Percentiles rank a stretch among this genome's conserved stretches.
These are phyloP conservation scores for Fusarium falciforme DNA, from an alignment of 2,329 filamentous ascomycete species.

Conservation along the genomic window DNA sequence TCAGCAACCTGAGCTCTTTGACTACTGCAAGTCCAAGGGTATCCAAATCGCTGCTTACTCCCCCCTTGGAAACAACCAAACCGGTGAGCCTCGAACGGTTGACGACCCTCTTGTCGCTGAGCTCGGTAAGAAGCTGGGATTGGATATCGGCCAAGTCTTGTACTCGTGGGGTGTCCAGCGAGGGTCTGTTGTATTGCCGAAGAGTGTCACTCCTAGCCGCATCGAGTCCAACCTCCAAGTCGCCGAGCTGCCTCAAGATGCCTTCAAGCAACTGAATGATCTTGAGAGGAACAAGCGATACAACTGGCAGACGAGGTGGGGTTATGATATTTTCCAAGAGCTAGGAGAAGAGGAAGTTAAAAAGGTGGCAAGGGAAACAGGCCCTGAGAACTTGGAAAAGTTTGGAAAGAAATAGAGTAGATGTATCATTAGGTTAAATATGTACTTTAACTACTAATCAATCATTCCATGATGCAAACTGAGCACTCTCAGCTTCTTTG, in stretches of 20 bases:
- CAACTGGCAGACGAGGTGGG: conserved; percentile 57
- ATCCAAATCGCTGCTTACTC: not conserved
- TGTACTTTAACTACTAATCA: not conserved
- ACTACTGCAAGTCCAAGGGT: not conserved
- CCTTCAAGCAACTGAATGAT: conserved; percentile 50
- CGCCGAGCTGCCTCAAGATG: conserved; percentile 49
- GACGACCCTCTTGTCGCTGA: conserved; percentile 61
- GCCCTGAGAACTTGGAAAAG: conserved; percentile 8
- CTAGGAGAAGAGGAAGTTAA: conserved; percentile 51
- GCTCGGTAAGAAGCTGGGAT: conserved; percentile 47
- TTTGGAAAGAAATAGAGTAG: conserved; percentile 3
- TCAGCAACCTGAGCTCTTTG: conserved; percentile 65
- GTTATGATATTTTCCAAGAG: conserved; percentile 58
- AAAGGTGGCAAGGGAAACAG: conserved; percentile 3
- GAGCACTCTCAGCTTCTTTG: not conserved
- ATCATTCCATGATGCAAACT: not conserved
- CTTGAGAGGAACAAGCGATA: conserved; percentile 57
- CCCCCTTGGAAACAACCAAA: conserved; percentile 56
- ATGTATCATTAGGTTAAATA: not conserved
- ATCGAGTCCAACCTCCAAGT: conserved; percentile 72
- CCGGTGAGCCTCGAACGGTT: conserved; percentile 57
- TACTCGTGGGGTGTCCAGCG: conserved; percentile 70
- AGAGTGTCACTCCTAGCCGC: conserved; percentile 72
- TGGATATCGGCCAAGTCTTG: conserved; percentile 56
- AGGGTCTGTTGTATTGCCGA: conserved; percentile 74